Percentiles rank a stretch among this genome's conserved stretches.
These are phyloP conservation scores for Ogataea haglerorum DNA, from an alignment of 805 yeast genomes.

Conservation along the genomic window DNA sequence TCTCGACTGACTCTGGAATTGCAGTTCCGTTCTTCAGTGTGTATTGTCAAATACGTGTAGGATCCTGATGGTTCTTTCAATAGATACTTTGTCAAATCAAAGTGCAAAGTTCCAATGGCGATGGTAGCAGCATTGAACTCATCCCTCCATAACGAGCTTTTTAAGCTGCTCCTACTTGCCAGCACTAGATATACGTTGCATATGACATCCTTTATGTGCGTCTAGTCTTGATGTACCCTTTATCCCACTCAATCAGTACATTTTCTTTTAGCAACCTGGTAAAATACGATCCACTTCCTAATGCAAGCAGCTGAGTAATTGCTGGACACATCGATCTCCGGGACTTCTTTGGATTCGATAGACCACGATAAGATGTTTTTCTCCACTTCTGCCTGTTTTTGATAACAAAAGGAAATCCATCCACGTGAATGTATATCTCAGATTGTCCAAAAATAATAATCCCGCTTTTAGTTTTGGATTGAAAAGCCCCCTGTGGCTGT, in stretches of 20 bases:
- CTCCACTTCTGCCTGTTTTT: conserved; percentile 21
- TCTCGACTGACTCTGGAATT: conserved; percentile 31
- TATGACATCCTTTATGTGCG: conserved; percentile 21
- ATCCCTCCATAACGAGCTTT: conserved; percentile 32
- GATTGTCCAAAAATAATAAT: conserved; percentile 51
- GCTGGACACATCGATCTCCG: conserved; percentile 40
- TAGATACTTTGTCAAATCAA: conserved; percentile 33
- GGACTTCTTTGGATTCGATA: conserved; percentile 30
- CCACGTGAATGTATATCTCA: conserved; percentile 49
- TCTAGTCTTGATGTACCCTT: conserved; percentile 16
- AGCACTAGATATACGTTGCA: conserved; percentile 9
- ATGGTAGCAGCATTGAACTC: conserved; percentile 54
- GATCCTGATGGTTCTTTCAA: conserved; percentile 44
- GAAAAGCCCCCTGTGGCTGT: conserved; percentile 31
- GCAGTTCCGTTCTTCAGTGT: conserved; percentile 40
- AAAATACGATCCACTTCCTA: conserved; percentile 32
- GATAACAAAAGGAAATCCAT: conserved; percentile 38
- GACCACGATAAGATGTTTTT: conserved; percentile 31
- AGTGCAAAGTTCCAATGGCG: conserved; percentile 38
- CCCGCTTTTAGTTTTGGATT: conserved; percentile 52
- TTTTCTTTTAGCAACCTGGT: conserved; percentile 5
- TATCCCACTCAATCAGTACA: conserved; percentile 22
- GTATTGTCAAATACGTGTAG: conserved; percentile 44
- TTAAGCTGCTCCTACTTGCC: conserved; percentile 25
- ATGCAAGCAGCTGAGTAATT: conserved; percentile 33